A percentile compares a stretch with the other conserved stretches of the same genome.
Evolutionary conservation across 306 rosid species (phyloP).

Genomic region (Ammopiptanthus mongolicus): DNA sequence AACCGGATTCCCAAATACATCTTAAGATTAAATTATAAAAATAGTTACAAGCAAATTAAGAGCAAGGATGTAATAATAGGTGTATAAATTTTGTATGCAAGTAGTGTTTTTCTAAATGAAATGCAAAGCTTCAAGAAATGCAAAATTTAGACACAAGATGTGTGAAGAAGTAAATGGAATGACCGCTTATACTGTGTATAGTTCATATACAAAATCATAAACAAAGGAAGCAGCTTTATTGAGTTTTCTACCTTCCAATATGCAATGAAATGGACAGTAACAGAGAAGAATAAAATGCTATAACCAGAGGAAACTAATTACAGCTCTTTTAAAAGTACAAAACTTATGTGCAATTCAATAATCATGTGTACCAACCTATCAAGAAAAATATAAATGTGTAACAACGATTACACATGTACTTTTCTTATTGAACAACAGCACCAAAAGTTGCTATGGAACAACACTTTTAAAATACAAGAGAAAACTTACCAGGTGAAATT

Average conservation of each 20-base stretch:
- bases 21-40: background rate
- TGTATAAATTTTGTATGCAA: background rate
- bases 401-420: too few species aligned
- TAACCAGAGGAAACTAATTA: too few species aligned
- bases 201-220: background rate
- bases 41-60: background rate
- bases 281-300: background rate
- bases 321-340: too few species aligned
- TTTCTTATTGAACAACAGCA: too few species aligned
- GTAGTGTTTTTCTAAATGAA: background rate
- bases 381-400: too few species aligned
- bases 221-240: background rate
- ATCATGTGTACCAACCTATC: too few species aligned
- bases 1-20: background rate
- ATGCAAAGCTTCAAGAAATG: background rate
- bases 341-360: too few species aligned
- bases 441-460: too few species aligned
- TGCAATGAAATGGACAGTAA: background rate
- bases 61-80: background rate
- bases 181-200: background rate
- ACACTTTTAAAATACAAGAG: background rate
- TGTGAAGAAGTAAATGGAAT: background rate
- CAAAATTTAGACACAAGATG: background rate
- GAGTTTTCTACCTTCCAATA: background rate
- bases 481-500: constrained; percentile 51